Evolutionary conservation across 257 asterid species (phyloP), one percentile per base, ranked within the genome.

Genomic region (Plantago ovata): DNA sequence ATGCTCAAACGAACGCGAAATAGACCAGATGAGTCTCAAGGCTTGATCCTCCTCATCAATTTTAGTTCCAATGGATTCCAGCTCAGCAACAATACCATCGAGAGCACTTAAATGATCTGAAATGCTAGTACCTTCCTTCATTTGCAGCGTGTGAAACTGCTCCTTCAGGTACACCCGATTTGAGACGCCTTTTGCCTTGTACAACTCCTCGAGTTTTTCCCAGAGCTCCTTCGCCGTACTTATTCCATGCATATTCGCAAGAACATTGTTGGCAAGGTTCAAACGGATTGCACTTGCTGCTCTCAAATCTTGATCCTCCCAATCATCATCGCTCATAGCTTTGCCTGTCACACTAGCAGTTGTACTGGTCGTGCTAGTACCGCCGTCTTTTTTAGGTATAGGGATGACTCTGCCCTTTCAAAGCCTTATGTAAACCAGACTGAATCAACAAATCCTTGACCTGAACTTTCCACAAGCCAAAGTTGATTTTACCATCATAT

Each of bases 21-120:
- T 43, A 36, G 60, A 54, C 45, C 22, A 54, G 44, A 54, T 54
- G 60, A 54, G 60, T 54, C 45, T 54, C 60, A 54, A 54, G 60
- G 60, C 22, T 3, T 54, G 60, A 54, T 54, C 60, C 23, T n/a
- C 60, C 43, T 54, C 60, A 36, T 54, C 60, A n/a, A n/a, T n/a
- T n/a, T n/a, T n/a, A n/a, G n/a, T n/a, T n/a, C n/a, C n/a, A n/a
- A n/a, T n/a, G n/a, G 36, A 54, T 36, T n/a, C 4, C 13, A 32
- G 16, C 58, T 49, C 54, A 20, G 28, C 21, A 49, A 4, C 14
- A 14, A 49, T 49, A 13, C 54, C 54, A 49, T 49, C 8, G 14
- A 49, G n/a, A n/a, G n/a, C n/a, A n/a, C n/a, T n/a, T n/a, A n/a
- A n/a, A n/a, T n/a, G n/a, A n/a, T n/a, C n/a, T 52, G 58, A 52